These are phyloP conservation scores for Tephrocybe rancida DNA, from an alignment of 768 basidiomycete genomes.

Conservation along the genomic window DNA sequence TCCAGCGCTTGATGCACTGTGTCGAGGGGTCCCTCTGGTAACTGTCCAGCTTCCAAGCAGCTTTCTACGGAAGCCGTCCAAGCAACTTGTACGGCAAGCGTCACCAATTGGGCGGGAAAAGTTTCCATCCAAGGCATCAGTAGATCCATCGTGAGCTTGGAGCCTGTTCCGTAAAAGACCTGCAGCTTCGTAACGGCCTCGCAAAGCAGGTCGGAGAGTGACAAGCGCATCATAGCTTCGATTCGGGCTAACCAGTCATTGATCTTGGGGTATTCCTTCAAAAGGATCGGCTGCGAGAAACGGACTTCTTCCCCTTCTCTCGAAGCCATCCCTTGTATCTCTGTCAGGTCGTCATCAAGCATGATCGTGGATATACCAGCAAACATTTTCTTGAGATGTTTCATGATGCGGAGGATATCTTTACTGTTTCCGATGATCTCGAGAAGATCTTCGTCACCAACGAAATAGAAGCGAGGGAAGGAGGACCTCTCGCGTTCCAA, in stretches of 20 bases:
- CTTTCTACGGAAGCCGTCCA: slow-evolving; percentile 89
- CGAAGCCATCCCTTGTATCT: slow-evolving; percentile 93
- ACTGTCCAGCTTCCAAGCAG: slow-evolving; percentile 55
- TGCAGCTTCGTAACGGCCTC: slow-evolving; percentile 82
- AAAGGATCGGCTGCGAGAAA: slow-evolving; percentile 79
- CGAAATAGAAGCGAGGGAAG: slow-evolving; percentile 99
- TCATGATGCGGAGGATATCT: slow-evolving; percentile 97
- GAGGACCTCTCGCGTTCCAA: slow-evolving; percentile 96
- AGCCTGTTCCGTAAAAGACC: slow-evolving; percentile 72
- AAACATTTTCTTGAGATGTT: slow-evolving; percentile 99
- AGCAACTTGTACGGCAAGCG: slow-evolving; percentile 91
- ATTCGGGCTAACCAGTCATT: slow-evolving; percentile 97
- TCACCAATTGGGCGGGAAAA: slow-evolving; percentile 95
- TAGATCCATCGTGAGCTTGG: slow-evolving; percentile 59
- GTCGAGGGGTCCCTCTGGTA: slow-evolving; percentile 68
- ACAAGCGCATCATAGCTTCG: slow-evolving; percentile 90
- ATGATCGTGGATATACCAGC: slow-evolving; percentile 91
- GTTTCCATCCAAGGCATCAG: slow-evolving; percentile 92
- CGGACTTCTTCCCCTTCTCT: slow-evolving; percentile 93
- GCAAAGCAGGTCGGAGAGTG: slow-evolving; percentile 80
- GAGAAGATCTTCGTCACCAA: slow-evolving; percentile 96
- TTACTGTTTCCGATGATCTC: slow-evolving; percentile 99
- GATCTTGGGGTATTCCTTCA: slow-evolving; percentile 96
- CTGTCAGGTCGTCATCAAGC: slow-evolving; percentile 85
- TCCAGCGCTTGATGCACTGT: slow-evolving; percentile 85